Evolutionary conservation across 768 basidiomycete genomes (phyloP), one percentile per base, ranked within the genome.

Genomic region (Neoboletus magnificus): DNA sequence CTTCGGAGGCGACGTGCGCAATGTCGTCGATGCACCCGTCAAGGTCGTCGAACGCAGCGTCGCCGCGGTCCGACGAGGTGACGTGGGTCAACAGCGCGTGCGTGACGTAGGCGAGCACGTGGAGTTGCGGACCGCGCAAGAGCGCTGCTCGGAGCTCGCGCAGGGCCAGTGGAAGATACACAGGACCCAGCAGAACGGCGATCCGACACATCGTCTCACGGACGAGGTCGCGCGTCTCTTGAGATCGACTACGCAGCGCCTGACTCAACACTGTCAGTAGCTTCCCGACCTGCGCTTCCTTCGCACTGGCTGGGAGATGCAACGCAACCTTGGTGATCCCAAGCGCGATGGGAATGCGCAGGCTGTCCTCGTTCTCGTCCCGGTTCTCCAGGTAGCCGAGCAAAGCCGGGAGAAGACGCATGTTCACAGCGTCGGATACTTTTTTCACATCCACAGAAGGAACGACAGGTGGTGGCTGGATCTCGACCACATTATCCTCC

Each of bases 91-190:
- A 76, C 20, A 98, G 73, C 0, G 91, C 81, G 63, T 99, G 95
- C 0, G 82, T 80, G 2, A 86, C 85, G 58, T 87, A 89, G 1
- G 95, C 94, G 30, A 98, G 78, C 18, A 98, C 84, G 68, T 99
- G 96, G 0, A 98, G 80, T 52, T 98, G 96, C 1, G 97, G 96
- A 7, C 97, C 97, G 20, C 95, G 89, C 35, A 84, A 65, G 29
- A 99, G 82, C 1, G 95, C 92, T 0, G 78, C 82, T n/a, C 90
- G 82, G 47, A 98, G 75, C 67, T 98, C 94, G 35, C 83, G 84
- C 37, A 98, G 72, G 30, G 90, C 77, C 16, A 83, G 71, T 0
- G 87, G 80, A 10, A 98, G 82, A 67, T 89, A 91, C 0, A 78
- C 71, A 0, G 90, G 82, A 0, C 93, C 94, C 8, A 94, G 74